Evolutionary conservation across 768 basidiomycete species (phyloP).

Genomic region (Gymnopilus dilepis): DNA sequence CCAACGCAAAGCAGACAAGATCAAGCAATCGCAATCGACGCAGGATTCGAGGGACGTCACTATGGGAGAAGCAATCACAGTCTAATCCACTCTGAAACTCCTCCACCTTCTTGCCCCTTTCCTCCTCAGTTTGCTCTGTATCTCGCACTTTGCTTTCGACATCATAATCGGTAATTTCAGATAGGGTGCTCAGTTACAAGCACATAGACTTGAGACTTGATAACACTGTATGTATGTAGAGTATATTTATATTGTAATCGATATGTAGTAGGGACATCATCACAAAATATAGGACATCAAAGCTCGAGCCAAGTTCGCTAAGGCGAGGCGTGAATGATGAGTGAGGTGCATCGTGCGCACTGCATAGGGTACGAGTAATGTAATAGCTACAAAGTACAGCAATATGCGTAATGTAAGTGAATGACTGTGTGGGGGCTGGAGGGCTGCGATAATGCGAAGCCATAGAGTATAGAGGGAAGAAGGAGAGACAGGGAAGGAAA

Average conservation of each 20-base stretch:
- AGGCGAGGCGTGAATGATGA: not conserved
- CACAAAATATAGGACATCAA: no score
- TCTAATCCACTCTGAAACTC: slow-evolving; percentile 9
- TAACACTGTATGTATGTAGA: not conserved
- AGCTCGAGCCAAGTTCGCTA: no score
- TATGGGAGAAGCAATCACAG: slow-evolving; percentile 25
- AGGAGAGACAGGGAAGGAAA: no score
- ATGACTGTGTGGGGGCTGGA: no score
- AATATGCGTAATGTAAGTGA: no score
- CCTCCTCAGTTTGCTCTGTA: no score
- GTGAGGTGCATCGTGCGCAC: slow-evolving; percentile 3
- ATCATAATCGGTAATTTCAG: no score
- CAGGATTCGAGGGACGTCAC: slow-evolving; percentile 23
- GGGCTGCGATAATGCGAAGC: no score
- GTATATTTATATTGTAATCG: slow-evolving; percentile 3
- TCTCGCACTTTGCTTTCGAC: not conserved
- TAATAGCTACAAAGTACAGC: not conserved
- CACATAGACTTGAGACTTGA: no score
- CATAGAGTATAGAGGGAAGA: no score
- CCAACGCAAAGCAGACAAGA: slow-evolving; percentile 42
- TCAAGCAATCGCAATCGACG: slow-evolving; percentile 21
- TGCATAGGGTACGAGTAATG: not conserved
- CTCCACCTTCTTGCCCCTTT: no score
- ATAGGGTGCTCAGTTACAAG: no score
- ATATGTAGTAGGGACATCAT: slow-evolving; percentile 3